Conservation (phyloP, 192 early-diverging fungal genomes). For the Umbelopsis sp. region DNA sequence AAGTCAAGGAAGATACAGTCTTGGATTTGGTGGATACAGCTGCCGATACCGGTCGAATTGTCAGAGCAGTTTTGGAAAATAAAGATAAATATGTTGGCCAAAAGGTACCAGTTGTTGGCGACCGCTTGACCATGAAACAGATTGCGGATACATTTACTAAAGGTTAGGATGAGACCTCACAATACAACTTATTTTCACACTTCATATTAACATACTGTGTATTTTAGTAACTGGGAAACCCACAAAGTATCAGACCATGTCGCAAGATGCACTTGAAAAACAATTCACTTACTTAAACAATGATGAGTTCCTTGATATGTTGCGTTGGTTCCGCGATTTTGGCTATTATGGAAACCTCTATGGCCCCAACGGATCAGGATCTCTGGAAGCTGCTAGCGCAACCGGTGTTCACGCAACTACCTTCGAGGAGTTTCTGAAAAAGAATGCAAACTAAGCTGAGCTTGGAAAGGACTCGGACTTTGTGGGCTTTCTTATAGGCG, state of each 20-base stretch:
- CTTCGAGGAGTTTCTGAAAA: constrained; percentile 1
- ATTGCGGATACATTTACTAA: neutral
- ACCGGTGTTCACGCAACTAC: neutral
- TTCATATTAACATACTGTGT: neutral
- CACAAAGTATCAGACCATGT: neutral
- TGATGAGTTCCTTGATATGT: constrained; percentile 11
- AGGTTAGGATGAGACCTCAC: neutral
- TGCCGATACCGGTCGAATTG: too few relatives aligned
- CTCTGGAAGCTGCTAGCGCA: neutral
- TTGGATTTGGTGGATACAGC: too few relatives aligned
- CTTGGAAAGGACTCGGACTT: too few relatives aligned
- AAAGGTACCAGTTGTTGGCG: constrained; percentile 4
- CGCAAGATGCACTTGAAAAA: neutral
- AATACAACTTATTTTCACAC: too few relatives aligned
- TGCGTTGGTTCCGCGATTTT: neutral
- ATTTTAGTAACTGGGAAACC: neutral
- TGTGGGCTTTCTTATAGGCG: too few relatives aligned
- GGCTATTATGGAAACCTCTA: constrained; percentile 13
- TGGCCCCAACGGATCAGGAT: neutral
- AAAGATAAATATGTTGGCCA: constrained; percentile 9
- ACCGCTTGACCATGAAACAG: neutral
- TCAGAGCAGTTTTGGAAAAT: neutral
- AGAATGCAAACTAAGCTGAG: neutral
- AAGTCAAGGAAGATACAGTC: too few relatives aligned
- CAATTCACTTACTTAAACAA: constrained; percentile 1